phyloP scores from a whole-genome alignment of 352 stramenopile genomes.

The Globisporangium irregulare region DNA sequence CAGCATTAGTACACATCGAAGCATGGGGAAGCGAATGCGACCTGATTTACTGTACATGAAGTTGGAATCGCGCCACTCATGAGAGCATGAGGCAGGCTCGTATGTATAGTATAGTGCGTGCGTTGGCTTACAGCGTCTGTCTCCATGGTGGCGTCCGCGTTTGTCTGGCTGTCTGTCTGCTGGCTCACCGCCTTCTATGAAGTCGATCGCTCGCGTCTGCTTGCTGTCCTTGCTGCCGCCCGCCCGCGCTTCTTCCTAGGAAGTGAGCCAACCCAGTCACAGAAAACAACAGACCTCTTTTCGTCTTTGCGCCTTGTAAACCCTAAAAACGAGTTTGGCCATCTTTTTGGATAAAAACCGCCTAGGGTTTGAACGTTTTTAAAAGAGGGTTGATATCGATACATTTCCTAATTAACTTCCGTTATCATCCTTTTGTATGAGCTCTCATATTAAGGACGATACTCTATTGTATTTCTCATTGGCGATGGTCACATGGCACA shows the following conservation, averaged over 20 bases:
- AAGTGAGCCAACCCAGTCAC: background rate
- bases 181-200: background rate
- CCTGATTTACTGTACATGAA: background rate
- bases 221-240: background rate
- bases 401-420: no score
- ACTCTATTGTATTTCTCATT: no score
- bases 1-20: background rate
- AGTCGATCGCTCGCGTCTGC: background rate
- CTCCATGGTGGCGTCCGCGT: constrained; percentile 2
- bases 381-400: no score
- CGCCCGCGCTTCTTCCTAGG: background rate
- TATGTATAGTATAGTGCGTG: background rate
- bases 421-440: no score
- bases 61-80: background rate
- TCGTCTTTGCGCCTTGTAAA: background rate
- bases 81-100: background rate
- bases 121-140: background rate
- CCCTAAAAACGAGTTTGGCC: no score
- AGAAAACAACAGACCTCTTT: background rate
- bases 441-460: no score
- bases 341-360: no score
- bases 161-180: background rate
- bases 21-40: background rate
- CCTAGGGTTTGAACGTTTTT: no score
- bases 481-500: no score